Evolutionary conservation across 2,329 filamentous ascomycete species (phyloP), one percentile per base, ranked within the genome.

Genomic region (Colletotrichum destructivum): DNA sequence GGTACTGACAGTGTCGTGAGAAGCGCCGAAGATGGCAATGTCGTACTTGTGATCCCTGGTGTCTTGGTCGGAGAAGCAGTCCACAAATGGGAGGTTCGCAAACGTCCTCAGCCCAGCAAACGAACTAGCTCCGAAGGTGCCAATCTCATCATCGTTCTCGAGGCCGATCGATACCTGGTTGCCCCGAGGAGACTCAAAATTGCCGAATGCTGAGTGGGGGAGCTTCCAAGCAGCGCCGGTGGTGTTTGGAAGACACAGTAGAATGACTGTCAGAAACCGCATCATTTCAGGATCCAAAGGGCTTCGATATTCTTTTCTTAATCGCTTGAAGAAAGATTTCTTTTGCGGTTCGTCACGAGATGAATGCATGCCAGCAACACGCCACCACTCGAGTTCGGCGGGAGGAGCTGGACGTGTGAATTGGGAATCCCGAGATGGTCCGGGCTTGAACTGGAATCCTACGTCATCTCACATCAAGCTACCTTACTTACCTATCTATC

Each of bases 11-110:
- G 77, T 79, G 42, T 79, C 78, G 68, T 78, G 76, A 8, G 77
- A 77, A 4, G 78, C 78, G 4, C 78, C 78, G 9, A 79, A 73
- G 44, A 79, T 72, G 35, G 77, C 78, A 71, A 79, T 78, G 47
- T 79, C 78, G 35, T 76, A 79, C 44, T 38, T 62, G 4, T 51
- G 35, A 4, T 54, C 54, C 38, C 55, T 40, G 7, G 60, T 65
- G 0, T 69, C 66, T 3, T 74, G 73, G 2, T 75, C 60, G 4
- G 68, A 63, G 52, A 78, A 79, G 66, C 78, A 79, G 49, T 79
- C 72, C 7, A 73, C 72, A 16, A 75, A 76, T 0, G 75, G 75
- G 3, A 79, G 66, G 18, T 75, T 74, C 4, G 77, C 78, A 60
- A 78, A 79, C 0, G 76, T 78, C 35, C 69, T 74, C 3, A 75